Base-by-base conservation (phyloP, 345 rosid genomes). In the Populus tremula region DNA sequence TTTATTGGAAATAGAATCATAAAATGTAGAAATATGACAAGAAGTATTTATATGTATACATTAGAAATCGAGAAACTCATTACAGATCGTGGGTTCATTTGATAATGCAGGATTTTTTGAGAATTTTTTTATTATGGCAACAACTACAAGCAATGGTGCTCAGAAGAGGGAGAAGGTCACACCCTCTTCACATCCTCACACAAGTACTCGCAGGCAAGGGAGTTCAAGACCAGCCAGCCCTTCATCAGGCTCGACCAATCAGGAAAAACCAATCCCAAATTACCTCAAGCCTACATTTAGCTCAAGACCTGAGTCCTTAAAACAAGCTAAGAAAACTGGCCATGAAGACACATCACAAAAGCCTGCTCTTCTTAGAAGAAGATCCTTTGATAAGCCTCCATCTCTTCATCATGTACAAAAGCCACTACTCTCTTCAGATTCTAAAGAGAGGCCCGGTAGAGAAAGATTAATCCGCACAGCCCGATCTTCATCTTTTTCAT, bases 301-400 rank as follows among this genome's bases (percentile, higher is more conserved):
- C 78, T 89, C 94, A 33, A 83, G 86, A 75, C 49, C 79, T 1
- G 93, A 88, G 69, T 6, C 69, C 16, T 59, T 63, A 53, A 90
- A 82, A 45, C 69, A 35, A 35, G 56, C 47, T 13, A 87, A 85
- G 86, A 92, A 88, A 77, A 71, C 54, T 73, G 82, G 31, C 75
- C 23, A 78, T 29, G 87, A 73, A 23, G 89, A 85, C 50, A 21
- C 74, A 35, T 6, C 76, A 43, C 82, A 84, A 71, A 77, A 86
- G 80, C 77, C 87, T n/a, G 7, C 47, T 65, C 85, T 83, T 82
- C 82, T 84, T 1, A 85, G 96, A 70, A 86, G 97, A 86, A 87
- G 93, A 84, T 94, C 98, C 13, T 87, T 91, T n/a, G 98, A 94
- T 81, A 85, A 81, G 72, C 88, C 94, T 27, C 85, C 90, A 17